Evolutionary conservation across 805 yeast species (phyloP), one percentile per base, ranked within the genome.

Genomic region (Saccharomycopsis sp.): DNA sequence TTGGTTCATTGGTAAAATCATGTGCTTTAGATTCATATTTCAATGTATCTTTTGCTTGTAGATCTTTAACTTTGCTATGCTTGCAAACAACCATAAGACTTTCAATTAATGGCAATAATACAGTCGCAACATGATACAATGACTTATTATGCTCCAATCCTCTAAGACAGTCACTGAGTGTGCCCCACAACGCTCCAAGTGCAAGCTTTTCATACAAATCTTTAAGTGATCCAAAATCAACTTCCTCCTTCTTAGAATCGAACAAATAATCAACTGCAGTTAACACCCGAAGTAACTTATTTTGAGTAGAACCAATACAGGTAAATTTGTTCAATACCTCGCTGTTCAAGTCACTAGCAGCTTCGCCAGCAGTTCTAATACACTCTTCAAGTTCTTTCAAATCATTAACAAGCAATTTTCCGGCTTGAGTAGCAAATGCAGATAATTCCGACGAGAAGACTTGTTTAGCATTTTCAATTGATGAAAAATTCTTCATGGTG

Each of bases 41-140:
- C 47, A 73, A 54, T 4, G 61, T 63, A 45, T 77, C 85, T 46
- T 75, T 72, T 5, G 70, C 65, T 51, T 68, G 80, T 45, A 71
- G 63, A 42, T 75, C 81, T 55, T 71, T 74, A 33, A 77, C 80
- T 50, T 74, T 74, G 53, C 86, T 77, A 56, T 85, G 94, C 57
- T 89, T 89, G 63, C 96, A 88, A n/a, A 93, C 93, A 40, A 90
- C 95, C 95, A 93, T 87, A 45, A 93, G 68, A 0, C 96, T 80
- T 59, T 90, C 98, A 50, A 90, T 86, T 50, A 88, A 62, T 0
- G 97, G 97, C 20, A 90, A 67, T 20, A 89, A 63, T 1, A 85
- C 81, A 1, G 95, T 82, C 0, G 95, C 88, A 37, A 86, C 76
- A 38, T 78, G 77, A 19, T 75, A 65, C 51, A 81, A 63, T 13